These are phyloP conservation scores for Erythrobasidium hasegawianum DNA, from an alignment of 1,284 basidiomycete species.

Conservation along the genomic window DNA sequence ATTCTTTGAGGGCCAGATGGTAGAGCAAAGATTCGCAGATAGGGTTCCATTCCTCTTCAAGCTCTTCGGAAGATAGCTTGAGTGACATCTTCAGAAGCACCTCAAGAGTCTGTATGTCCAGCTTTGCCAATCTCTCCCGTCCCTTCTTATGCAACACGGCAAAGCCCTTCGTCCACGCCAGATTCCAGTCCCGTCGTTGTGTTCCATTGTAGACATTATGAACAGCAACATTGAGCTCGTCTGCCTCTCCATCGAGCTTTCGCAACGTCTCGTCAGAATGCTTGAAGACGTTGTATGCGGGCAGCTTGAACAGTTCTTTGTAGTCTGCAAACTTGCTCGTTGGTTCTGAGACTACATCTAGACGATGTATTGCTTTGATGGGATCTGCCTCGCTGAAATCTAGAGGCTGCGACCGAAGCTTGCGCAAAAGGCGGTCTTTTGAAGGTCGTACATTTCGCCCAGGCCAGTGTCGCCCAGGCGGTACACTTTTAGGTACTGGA, in stretches of 20 bases:
- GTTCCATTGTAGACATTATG: conserved; percentile 7
- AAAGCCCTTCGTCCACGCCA: conserved; percentile 18
- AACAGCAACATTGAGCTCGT: conserved; percentile 15
- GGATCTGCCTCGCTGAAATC: conserved; percentile 2
- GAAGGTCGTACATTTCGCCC: too few relatives aligned
- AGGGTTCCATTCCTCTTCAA: conserved; percentile 8
- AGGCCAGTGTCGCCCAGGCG: too few relatives aligned
- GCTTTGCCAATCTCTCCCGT: not conserved
- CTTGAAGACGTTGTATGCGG: not conserved
- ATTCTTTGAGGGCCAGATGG: conserved; percentile 4
- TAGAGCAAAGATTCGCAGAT: conserved; percentile 12
- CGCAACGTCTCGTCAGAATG: not conserved
- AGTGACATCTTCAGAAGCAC: conserved; percentile 7
- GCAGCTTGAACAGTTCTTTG: not conserved
- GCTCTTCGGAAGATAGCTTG: not conserved
- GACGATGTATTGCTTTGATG: conserved; percentile 11
- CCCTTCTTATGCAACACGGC: conserved; percentile 1
- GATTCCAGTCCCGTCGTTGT: conserved; percentile 3
- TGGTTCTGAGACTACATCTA: not conserved
- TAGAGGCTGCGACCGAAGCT: conserved; percentile 5
- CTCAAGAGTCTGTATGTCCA: conserved; percentile 12
- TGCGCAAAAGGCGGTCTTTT: not conserved
- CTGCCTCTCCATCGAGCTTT: not conserved
- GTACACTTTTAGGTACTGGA: too few relatives aligned
- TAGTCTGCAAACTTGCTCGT: not conserved